Evolutionary conservation across 495 filamentous ascomycete species (phyloP), one percentile per base, ranked within the genome.

Genomic region (Talaromyces adpressus): DNA sequence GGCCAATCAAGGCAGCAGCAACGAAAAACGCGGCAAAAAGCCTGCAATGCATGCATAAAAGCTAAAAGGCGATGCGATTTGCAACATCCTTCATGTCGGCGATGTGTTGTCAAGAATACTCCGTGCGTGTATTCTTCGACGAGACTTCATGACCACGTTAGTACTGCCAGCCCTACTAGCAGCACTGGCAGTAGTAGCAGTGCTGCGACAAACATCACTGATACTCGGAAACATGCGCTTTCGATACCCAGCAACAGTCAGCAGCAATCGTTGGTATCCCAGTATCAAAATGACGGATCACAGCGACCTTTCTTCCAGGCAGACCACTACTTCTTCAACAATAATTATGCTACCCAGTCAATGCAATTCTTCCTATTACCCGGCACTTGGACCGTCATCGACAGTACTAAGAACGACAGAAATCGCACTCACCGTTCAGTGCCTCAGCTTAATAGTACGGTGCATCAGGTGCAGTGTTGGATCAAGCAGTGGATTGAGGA

Each of bases 31-130:
- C 72, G 82, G 36, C 77, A 77, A 36, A 84, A 82, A 62, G 81
- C 74, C 69, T 84, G 83, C 63, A 73, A 76, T 22, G 72, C 75
- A 14, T 85, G 83, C 70, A 82, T 80, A 66, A 76, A 75, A 58
- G 76, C 77, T 6, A 85, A 85, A 65, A 71, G 82, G 14, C 77
- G 79, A 22, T 85, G 83, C 66, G 81, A 83, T 52, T 70, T 81
- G 4, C 75, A 71, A 6, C 71, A 71, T 34, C 83, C 82, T 4
- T 68, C 72, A 20, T 85, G 83, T 61, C 72, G 71, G 11, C 76
- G 83, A 34, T 85, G 83, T 66, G 47, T 68, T 6, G 71, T 73
- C 57, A 70, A 77, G 62, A 70, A 70, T 29, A 32, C 81, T 5
- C 56, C 67, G 4, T 85, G 83, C 70, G 54, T 67, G 16, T 85